Base-by-base conservation (phyloP, 345 rosid species). In the Durio zibethinus region DNA sequence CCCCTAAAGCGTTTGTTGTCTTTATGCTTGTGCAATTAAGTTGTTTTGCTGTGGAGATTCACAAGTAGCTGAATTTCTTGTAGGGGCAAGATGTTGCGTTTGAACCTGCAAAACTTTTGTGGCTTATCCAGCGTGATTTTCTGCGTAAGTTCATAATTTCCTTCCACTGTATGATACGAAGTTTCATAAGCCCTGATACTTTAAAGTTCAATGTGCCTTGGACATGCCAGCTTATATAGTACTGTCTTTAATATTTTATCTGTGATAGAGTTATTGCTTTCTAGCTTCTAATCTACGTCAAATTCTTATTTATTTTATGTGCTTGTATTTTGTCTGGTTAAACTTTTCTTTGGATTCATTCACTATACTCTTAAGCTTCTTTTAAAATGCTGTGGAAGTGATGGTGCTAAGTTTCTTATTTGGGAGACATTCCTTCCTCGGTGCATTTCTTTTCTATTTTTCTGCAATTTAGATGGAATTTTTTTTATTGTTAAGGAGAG, bases 121-220 rank as follows among this genome's bases (percentile, higher is more conserved):
- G 99, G 99, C 99, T 96, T 85, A 96, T 96, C 80, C 99, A 96
- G 84, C 99, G 98, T 45, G 99, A 96, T 86, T 96, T 96, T 88
- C 86, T 96, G 74, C 97, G 99, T 96, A 89, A 86, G 99, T 83
- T 56, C 73, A 36, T 80, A 21, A 65, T 61, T 71, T 36, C 33
- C 73, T 73, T 64, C 29, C 42, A 27, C 53, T 4, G 2, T 72
- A 21, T 63, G 63, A 20, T 71, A 29, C 47, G 59, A 77, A 11
- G 47, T 38, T 45, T 61, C 64, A 3, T 74, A 63, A 60, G 67
- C 56, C 76, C 67, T 74, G 31, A 47, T 71, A 72, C 35, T 27
- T 72, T 71, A 40, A 56, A n/a, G 71, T 60, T 16, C 38, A 35
- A 35, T 70, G 67, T 31, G 75, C 15, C 69, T 52, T 35, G 31